Base-by-base conservation (phyloP, 257 asterid genomes). In the Asclepias syriaca region DNA sequence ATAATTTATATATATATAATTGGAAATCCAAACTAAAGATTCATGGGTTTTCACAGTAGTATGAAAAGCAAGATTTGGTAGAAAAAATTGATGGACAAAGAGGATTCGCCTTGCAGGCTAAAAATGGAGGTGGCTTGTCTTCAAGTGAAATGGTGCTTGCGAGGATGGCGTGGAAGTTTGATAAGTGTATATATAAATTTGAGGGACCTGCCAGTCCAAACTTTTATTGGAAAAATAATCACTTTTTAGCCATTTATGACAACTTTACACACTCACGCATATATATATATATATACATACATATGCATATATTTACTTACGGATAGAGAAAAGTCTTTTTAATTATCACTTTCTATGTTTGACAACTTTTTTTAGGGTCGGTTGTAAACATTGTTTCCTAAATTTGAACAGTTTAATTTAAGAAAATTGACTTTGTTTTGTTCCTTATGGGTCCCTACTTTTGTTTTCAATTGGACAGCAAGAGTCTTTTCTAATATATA, bases 191-290 rank as follows among this genome's bases (percentile, higher is more conserved):
- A 12, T 49, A 32, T 15, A 45, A 3, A 48, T 29, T 8, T 10
- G 53, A 48, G 37, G 48, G 48, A 6, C 75, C 24, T 27, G 21
- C 54, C 8, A 16, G 3, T 29, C 45, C 57, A 32, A 51, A 46
- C 75, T 72, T 27, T 59, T 72, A 45, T 71, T 72, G 69, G 60
- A 58, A 39, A 58, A 48, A 12, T 59, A 22, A 45, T 58, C 75
- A 13, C 57, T 46, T 45, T 43, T 59, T 24, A 43, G 46, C 34
- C 8, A 71, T 24, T 43, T 45, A 58, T 70, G 55, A 12, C 24
- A 9, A 22, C 48, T 8, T 40, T 40, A 29, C 34, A 29, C 34
- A 29, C 34, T 29, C 34, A 29, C 34, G 34, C 34, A 29, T 29
- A 2, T 29, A 29, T 24, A 24, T 24, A 24, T 24, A 24, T 2